Evolutionary conservation across 2,329 filamentous ascomycete species (phyloP).

Genomic region (Lachnellula cervina): DNA sequence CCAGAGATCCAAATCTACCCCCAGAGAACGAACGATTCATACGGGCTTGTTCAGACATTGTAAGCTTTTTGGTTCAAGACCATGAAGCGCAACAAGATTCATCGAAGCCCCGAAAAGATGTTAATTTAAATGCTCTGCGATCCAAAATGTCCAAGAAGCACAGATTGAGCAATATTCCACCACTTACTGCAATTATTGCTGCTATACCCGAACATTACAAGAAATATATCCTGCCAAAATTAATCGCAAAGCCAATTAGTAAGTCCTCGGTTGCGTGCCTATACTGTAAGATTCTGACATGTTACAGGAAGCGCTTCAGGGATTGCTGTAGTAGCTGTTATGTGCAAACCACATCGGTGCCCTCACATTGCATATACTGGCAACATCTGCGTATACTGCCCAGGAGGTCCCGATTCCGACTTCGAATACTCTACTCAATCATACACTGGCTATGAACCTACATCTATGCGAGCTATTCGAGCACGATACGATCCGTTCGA

Average conservation of each 20-base stretch:
- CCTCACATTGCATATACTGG: conserved; percentile 98
- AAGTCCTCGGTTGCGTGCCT: conserved; percentile 32
- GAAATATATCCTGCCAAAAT: conserved; percentile 94
- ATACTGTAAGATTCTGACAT: conserved; percentile 7
- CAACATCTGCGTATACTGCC: conserved; percentile 98
- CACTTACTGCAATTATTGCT: conserved; percentile 93
- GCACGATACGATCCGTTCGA: conserved; percentile 97
- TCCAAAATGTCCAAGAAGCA: conserved; percentile 91
- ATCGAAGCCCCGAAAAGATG: conserved; percentile 70
- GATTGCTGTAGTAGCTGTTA: conserved; percentile 96
- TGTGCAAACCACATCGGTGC: conserved; percentile 98
- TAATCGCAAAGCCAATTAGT: conserved; percentile 96
- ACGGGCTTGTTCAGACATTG: conserved; percentile 92
- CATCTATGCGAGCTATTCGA: conserved; percentile 95
- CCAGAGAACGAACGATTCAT: conserved; percentile 94
- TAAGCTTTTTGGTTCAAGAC: conserved; percentile 88
- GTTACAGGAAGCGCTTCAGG: conserved; percentile 80
- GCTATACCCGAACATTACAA: conserved; percentile 99
- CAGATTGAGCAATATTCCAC: conserved; percentile 78
- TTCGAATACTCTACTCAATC: conserved; percentile 99
- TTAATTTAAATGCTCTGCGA: conserved; percentile 87
- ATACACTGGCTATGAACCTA: conserved; percentile 97
- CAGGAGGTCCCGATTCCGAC: conserved; percentile 93
- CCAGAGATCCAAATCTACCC: conserved; percentile 70
- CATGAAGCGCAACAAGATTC: conserved; percentile 76